phyloP scores from a whole-genome alignment of 2,329 filamentous ascomycete species.

The Colletotrichum siamense region DNA sequence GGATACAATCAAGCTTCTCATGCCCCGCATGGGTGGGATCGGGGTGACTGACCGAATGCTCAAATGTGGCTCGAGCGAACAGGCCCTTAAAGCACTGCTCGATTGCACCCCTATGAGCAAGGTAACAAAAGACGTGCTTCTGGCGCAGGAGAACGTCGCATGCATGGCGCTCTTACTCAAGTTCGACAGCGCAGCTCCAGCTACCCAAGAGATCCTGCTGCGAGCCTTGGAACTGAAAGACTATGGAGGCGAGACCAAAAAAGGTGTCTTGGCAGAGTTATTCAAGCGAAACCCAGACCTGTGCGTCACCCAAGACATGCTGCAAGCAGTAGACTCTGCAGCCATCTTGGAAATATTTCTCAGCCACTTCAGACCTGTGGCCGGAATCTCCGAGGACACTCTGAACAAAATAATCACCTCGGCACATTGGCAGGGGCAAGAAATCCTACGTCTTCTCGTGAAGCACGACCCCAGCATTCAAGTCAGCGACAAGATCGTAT shows the following conservation, averaged over 20 bases:
- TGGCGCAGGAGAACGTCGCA: background rate
- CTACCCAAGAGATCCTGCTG: background rate
- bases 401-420: background rate
- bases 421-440: background rate
- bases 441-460: background rate
- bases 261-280: background rate
- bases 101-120: background rate
- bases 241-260: fast-evolving
- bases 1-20: background rate
- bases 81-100: background rate
- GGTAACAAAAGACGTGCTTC: background rate
- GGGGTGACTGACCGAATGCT: background rate
- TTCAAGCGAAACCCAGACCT: background rate
- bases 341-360: background rate
- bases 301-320: background rate
- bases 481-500: no score
- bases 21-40: background rate
- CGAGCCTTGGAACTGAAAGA: background rate
- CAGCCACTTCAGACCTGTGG: background rate
- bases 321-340: background rate
- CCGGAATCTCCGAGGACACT: background rate
- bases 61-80: background rate
- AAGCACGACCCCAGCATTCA: background rate
- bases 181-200: background rate
- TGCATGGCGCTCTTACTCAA: background rate